Base-by-base conservation (phyloP, 2,329 filamentous ascomycete species). In the Dichotomopilus funicola region DNA sequence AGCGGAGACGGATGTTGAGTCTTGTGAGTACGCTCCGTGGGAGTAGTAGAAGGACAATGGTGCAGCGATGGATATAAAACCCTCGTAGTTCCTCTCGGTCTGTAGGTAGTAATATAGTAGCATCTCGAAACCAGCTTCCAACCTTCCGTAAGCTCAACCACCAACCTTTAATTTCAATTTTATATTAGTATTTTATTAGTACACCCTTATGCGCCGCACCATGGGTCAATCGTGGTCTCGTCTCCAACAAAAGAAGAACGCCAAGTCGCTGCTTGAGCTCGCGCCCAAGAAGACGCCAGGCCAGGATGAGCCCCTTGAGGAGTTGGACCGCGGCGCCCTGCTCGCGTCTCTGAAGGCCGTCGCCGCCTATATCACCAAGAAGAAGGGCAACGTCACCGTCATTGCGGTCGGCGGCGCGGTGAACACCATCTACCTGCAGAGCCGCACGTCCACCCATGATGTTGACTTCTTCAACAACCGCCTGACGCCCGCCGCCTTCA, bases 401-500 rank as follows among this genome's bases (percentile, higher is more conserved):
- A 46, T 52, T 10, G 50, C 50, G 11, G 41, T 52, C 35, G 42
- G 50, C 19, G 50, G 42, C 31, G 42, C 50, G 2, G 35, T 45
- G 42, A 52, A 52, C 33, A 52, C 50, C 34, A 52, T 52, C 31
- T 46, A 40, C 11, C 35, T 52, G 8, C 12, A 40, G 35, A 52
- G 42, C 34, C 50, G 42, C 6, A 3, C 9, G 4, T 12, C 50
- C 5, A 52, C 42, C 2, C 42, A 45, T 34, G 42, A 50, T 19
- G 48, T 45, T 19, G 50, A 45, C 50, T 45, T 45, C 49, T 52
- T 44, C 50, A 52, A 52, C 35, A 45, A 7, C 35, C 11, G 35
- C 27, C 42, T 46, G 19, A 46, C 50, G 19, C 19, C 36, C 34
- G 42, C 41, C 41, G 50, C 45, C 13, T 38, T 40, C 34, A 35